phyloP scores from a whole-genome alignment of 192 early-diverging fungal genomes.

The Entophlyctis luteolus region DNA sequence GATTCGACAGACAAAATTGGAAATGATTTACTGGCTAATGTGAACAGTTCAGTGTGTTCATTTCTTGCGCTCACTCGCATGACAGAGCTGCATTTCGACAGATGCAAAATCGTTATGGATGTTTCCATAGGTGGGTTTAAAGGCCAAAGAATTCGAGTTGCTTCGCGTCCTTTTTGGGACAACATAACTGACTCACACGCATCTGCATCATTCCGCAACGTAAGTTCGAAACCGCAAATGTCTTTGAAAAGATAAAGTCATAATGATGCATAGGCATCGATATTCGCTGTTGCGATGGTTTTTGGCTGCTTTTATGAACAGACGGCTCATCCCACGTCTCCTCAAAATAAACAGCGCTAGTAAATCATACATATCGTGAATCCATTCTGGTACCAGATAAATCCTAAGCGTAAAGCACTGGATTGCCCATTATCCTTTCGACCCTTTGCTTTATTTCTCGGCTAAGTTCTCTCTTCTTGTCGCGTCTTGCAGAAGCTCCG shows the following conservation, averaged over 20 bases:
- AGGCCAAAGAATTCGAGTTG: slow-evolving; percentile 55
- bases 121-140: slow-evolving; percentile 59
- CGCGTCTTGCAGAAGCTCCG: slow-evolving; percentile 93
- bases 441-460: slow-evolving; percentile 20
- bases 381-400: no score
- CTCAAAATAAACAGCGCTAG: no score
- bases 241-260: background rate
- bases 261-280: slow-evolving; percentile 31
- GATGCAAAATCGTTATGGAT: slow-evolving; percentile 59
- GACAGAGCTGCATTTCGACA: slow-evolving; percentile 51
- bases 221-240: slow-evolving; percentile 14
- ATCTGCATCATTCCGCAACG: slow-evolving; percentile 55
- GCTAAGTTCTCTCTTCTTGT: slow-evolving; percentile 82
- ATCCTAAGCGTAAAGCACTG: background rate
- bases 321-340: no score
- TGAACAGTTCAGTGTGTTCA: slow-evolving; percentile 43
- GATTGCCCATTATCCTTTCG: background rate
- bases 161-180: slow-evolving; percentile 53
- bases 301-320: slow-evolving; percentile 53
- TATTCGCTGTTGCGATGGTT: slow-evolving; percentile 54
- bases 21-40: slow-evolving; percentile 51
- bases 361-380: no score
- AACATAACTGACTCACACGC: slow-evolving; percentile 51
- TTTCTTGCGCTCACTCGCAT: background rate
- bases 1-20: slow-evolving; percentile 42